Evolutionary conservation across 1,139 yeast genomes (phyloP), one percentile per base, ranked within the genome.

Genomic region (Lodderomyces oxycetoniae): DNA sequence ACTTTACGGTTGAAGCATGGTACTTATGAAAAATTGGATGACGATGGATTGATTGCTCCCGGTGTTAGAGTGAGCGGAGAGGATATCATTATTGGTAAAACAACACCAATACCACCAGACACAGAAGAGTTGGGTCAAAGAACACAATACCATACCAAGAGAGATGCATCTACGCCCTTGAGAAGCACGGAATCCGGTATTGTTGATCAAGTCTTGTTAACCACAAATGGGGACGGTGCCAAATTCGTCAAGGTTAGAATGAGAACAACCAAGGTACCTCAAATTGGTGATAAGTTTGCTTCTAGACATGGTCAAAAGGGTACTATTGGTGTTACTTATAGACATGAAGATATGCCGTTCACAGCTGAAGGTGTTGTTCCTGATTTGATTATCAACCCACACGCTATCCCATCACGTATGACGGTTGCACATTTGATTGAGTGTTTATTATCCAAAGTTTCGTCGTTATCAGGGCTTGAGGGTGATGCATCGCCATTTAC

Each of bases 301-400:
- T 89, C 97, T 29, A 86, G 98, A 68, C 98, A 91, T 71, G 99
- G 99, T 61, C 99, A 93, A 65, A 91, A 91, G 69, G 99, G 99
- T 82, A 93, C 98, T 17, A 89, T 93, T 61, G 99, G 99, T 79
- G 94, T 91, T 42, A 91, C 98, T 1, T 93, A 91, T 58, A 79
- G 97, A 57, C 93, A 91, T 59, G 99, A 91, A 63, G 99, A 91
- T 60, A 91, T 91, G 97, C 99, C 98, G 21, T 91, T 93, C 59
- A 81, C 95, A n/a, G 72, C 86, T 3, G 93, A 91, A 61, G 99
- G 99, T 58, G 65, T 89, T 55, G 96, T 89, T 23, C 99, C 99
- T 4, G 99, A 91, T 67, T 74, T 91, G 57, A 86, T 91, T 52
- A 91, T 91, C 59, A 91, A 91, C 60, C 99, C 99, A 1, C 99